A percentile compares a stretch with the other conserved stretches of the same genome.
Evolutionary conservation across 148 eudicot genomes (phyloP).

Genomic region (Fagopyrum tataricum): DNA sequence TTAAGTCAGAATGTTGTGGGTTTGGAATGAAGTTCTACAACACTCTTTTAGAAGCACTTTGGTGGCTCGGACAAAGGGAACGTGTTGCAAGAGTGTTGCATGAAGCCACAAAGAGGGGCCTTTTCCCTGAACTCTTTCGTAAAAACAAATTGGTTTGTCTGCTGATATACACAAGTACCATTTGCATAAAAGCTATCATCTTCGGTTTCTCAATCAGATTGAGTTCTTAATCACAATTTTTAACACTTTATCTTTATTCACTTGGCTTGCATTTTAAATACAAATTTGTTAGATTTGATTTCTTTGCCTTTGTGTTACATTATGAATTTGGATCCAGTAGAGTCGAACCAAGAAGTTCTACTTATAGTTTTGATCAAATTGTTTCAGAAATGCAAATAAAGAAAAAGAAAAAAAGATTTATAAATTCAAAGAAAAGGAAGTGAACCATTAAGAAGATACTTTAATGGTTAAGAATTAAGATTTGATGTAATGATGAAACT

Average conservation of each 20-base stretch:
- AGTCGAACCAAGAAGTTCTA: too few relatives aligned
- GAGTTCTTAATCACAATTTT: constrained; percentile 10
- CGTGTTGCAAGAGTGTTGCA: constrained; percentile 83
- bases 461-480: too few relatives aligned
- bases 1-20: constrained; percentile 81
- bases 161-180: constrained; percentile 85
- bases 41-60: constrained; percentile 79
- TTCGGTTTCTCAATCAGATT: background rate
- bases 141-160: constrained; percentile 69
- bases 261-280: too few relatives aligned
- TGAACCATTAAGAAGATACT: too few relatives aligned
- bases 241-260: too few relatives aligned
- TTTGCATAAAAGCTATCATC: background rate
- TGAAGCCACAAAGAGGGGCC: constrained; percentile 87
- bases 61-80: constrained; percentile 91
- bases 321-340: background rate
- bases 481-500: too few relatives aligned
- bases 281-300: too few relatives aligned
- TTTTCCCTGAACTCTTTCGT: constrained; percentile 83
- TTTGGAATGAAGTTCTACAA: constrained; percentile 87
- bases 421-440: too few relatives aligned
- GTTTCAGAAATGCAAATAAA: too few relatives aligned
- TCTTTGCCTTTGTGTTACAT: background rate
- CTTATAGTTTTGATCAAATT: constrained; percentile 2
- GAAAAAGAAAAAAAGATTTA: too few relatives aligned